Evolutionary conservation across 2,329 filamentous ascomycete genomes (phyloP).

Genomic region (Aspergillus sp.): DNA sequence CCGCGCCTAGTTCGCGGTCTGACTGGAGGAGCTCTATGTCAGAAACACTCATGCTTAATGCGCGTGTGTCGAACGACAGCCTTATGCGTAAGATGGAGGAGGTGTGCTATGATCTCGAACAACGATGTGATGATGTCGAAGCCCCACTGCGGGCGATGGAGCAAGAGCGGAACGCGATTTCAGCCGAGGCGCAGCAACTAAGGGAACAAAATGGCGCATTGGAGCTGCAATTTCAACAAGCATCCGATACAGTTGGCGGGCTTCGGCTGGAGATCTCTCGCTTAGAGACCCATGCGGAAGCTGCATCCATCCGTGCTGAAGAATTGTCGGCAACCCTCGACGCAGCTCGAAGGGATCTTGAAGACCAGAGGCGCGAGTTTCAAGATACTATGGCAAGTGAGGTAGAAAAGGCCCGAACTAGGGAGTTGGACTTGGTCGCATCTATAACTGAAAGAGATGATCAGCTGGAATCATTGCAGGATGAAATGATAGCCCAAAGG

Average conservation of each 20-base stretch:
- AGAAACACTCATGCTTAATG: slow-evolving; percentile 46
- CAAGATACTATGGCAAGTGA: slow-evolving; percentile 31
- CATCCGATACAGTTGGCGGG: slow-evolving; percentile 37
- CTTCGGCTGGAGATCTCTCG: slow-evolving; percentile 45
- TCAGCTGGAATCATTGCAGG: slow-evolving; percentile 45
- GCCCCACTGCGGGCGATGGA: slow-evolving; percentile 51
- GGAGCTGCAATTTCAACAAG: slow-evolving; percentile 40
- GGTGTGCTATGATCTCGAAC: slow-evolving; percentile 59
- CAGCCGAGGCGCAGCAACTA: slow-evolving; percentile 40
- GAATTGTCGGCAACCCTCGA: slow-evolving; percentile 37
- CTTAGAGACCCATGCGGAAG: slow-evolving; percentile 41
- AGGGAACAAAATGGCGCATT: slow-evolving; percentile 39
- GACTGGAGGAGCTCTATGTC: slow-evolving; percentile 55
- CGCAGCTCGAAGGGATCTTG: slow-evolving; percentile 40
- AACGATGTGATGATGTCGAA: slow-evolving; percentile 58
- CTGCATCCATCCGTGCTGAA: slow-evolving; percentile 40
- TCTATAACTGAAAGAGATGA: slow-evolving; percentile 49
- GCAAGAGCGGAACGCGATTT: slow-evolving; percentile 36
- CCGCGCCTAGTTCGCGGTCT: slow-evolving; percentile 29
- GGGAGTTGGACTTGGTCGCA: slow-evolving; percentile 48
- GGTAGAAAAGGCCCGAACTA: slow-evolving; percentile 34
- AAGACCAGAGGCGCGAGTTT: slow-evolving; percentile 36
- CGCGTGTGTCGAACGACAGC: slow-evolving; percentile 48
- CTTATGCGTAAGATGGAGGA: slow-evolving; percentile 54
- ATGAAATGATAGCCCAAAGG: slow-evolving; percentile 32